These are phyloP conservation scores for Suillus discolor DNA, from an alignment of 768 basidiomycete genomes.

Conservation along the genomic window DNA sequence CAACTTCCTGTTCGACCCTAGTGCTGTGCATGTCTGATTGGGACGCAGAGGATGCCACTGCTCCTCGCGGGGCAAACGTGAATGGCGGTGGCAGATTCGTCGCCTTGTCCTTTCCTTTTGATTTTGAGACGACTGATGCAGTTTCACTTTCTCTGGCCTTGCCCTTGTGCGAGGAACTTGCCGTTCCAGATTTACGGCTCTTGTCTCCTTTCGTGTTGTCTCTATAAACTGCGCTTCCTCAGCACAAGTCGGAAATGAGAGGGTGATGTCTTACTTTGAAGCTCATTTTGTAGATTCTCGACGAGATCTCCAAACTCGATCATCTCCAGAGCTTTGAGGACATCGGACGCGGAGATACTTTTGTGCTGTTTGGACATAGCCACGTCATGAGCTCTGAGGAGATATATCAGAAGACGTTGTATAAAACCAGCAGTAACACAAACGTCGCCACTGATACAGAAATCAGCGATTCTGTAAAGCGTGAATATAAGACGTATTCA, in stretches of 20 bases:
- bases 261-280: constrained; percentile 50
- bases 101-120: constrained; percentile 35
- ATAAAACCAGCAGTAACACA: constrained; percentile 17
- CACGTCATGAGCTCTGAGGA: constrained; percentile 80
- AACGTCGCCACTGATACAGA: constrained; percentile 48
- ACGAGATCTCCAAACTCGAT: constrained; percentile 77
- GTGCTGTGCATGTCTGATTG: constrained; percentile 21
- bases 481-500: neutral
- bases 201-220: constrained; percentile 66
- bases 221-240: constrained; percentile 56
- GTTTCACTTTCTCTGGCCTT: constrained; percentile 36
- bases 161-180: constrained; percentile 30
- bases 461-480: constrained; percentile 5
- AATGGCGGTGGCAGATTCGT: constrained; percentile 26
- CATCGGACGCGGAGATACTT: constrained; percentile 87
- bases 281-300: constrained; percentile 61
- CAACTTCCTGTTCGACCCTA: constrained; percentile 28
- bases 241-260: neutral
- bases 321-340: constrained; percentile 82
- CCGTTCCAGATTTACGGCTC: constrained; percentile 33
- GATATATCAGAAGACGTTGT: neutral
- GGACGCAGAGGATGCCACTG: constrained; percentile 31
- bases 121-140: constrained; percentile 28
- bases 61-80: constrained; percentile 31
- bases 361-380: constrained; percentile 84